phyloP scores from a whole-genome alignment of 2,329 filamentous ascomycete genomes.

The Ophiocordyceps camponoti-saundersi region DNA sequence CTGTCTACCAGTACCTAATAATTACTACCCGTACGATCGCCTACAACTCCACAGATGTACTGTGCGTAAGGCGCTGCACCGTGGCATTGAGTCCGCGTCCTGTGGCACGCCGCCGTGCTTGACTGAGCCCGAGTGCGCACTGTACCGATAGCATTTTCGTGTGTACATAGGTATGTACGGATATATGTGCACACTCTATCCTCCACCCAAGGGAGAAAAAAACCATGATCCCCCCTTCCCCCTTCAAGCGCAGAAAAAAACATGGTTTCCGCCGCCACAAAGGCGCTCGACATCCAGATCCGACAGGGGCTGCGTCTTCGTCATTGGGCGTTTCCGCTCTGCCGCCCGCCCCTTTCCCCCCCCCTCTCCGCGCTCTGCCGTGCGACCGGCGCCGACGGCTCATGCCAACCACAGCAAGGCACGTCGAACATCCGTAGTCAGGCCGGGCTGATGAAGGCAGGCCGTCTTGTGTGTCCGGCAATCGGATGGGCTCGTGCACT shows the following conservation, averaged over 20 bases:
- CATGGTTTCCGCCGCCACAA: not conserved
- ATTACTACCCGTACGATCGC: too few species aligned
- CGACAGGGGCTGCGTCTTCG: not conserved
- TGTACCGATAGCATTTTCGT: not conserved
- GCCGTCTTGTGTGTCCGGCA: not conserved
- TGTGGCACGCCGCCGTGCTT: not conserved
- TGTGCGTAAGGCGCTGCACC: not conserved
- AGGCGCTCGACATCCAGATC: not conserved
- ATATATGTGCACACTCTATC: not conserved
- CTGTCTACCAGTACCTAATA: too few species aligned
- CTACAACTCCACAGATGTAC: not conserved
- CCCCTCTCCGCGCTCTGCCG: not conserved
- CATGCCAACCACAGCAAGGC: slow-evolving; percentile 1
- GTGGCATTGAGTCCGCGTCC: not conserved
- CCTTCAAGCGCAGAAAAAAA: not conserved
- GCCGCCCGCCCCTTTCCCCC: not conserved
- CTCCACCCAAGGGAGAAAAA: not conserved
- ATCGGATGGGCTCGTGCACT: slow-evolving; percentile 23
- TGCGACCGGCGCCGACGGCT: not conserved
- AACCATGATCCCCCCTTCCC: not conserved
- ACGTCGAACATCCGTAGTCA: not conserved
- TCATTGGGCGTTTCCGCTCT: not conserved
- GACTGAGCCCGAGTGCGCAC: not conserved
- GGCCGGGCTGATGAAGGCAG: not conserved
- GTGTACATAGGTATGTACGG: too few species aligned